Evolutionary conservation across 768 basidiomycete species (phyloP).

Genomic region (Tylopilus sp.): DNA sequence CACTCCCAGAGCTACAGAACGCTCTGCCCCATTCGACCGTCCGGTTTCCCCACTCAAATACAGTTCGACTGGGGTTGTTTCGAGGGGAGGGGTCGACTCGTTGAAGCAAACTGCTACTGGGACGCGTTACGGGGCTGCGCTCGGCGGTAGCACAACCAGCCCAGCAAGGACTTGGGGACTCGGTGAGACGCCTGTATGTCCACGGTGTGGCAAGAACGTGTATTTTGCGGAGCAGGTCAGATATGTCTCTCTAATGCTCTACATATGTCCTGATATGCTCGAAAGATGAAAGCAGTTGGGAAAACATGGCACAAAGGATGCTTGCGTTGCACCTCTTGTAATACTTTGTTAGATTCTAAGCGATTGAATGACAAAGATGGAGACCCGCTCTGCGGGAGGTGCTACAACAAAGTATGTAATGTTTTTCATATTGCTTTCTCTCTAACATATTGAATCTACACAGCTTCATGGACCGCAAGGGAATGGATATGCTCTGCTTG

Average conservation of each 20-base stretch:
- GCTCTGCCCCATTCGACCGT: constrained; percentile 15
- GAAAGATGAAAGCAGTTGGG: constrained; percentile 73
- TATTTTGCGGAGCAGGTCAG: constrained; percentile 83
- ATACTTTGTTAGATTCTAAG: constrained; percentile 64
- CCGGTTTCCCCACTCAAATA: constrained; percentile 23
- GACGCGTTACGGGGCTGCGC: constrained; percentile 60
- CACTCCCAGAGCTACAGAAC: constrained; percentile 2
- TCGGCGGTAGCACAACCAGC: constrained; percentile 40
- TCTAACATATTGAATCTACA: constrained; percentile 2
- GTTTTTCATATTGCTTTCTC: not conserved
- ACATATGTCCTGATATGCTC: constrained; percentile 3
- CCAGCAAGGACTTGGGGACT: constrained; percentile 50
- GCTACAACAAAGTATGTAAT: constrained; percentile 59
- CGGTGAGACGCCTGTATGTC: constrained; percentile 57
- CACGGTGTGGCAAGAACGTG: constrained; percentile 69
- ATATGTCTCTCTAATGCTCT: not conserved
- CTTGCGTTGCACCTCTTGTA: constrained; percentile 73
- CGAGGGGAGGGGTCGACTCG: constrained; percentile 19
- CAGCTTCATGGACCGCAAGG: constrained; percentile 75
- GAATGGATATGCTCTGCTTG: constrained; percentile 69
- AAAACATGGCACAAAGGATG: constrained; percentile 80
- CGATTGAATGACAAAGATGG: constrained; percentile 75
- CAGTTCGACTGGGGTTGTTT: constrained; percentile 19
- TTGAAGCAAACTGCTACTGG: constrained; percentile 52
- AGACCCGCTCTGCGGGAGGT: constrained; percentile 63